Percentiles rank a stretch among this genome's conserved stretches.
phyloP scores from a whole-genome alignment of 805 yeast species.

The Alloascoidea hylecoeti region DNA sequence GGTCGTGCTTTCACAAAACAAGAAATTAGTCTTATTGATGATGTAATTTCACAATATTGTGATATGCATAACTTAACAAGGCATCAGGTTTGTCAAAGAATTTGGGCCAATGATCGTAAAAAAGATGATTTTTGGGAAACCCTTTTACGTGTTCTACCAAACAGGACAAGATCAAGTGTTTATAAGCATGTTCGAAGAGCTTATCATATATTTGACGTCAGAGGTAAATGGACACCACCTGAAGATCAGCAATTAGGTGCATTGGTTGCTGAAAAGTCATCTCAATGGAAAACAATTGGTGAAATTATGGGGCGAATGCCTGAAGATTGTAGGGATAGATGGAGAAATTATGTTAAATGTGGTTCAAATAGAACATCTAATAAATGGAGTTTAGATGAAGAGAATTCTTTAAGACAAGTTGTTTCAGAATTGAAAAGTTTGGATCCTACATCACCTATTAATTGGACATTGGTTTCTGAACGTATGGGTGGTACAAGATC shows the following conservation, averaged over 20 bases:
- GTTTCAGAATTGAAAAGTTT: slow-evolving; percentile 28
- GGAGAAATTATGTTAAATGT: slow-evolving; percentile 79
- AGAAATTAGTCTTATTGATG: slow-evolving; percentile 57
- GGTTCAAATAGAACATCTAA: slow-evolving; percentile 50
- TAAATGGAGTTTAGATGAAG: slow-evolving; percentile 60
- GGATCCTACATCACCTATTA: slow-evolving; percentile 25
- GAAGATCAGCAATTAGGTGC: slow-evolving; percentile 49
- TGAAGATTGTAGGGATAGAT: slow-evolving; percentile 78
- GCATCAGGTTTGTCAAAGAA: slow-evolving; percentile 53
- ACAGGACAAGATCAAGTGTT: slow-evolving; percentile 62
- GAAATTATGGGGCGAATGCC: slow-evolving; percentile 70
- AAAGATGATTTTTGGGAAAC: slow-evolving; percentile 74
- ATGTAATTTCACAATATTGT: slow-evolving; percentile 52
- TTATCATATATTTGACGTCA: slow-evolving; percentile 60
- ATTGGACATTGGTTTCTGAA: slow-evolving; percentile 75
- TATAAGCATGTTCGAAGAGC: slow-evolving; percentile 73
- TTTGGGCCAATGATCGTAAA: slow-evolving; percentile 66
- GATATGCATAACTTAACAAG: slow-evolving; percentile 39
- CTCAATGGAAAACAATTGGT: slow-evolving; percentile 72
- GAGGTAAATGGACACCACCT: slow-evolving; percentile 70
- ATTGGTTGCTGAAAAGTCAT: slow-evolving; percentile 43
- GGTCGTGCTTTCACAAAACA: slow-evolving; percentile 27
- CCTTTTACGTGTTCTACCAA: slow-evolving; percentile 54
- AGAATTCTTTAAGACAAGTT: slow-evolving; percentile 32
- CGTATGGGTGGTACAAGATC: slow-evolving; percentile 66